Percentiles rank a stretch among this genome's conserved stretches.
Conservation (phyloP, 108 stramenopile genomes). For the Conticribra weissflogii region DNA sequence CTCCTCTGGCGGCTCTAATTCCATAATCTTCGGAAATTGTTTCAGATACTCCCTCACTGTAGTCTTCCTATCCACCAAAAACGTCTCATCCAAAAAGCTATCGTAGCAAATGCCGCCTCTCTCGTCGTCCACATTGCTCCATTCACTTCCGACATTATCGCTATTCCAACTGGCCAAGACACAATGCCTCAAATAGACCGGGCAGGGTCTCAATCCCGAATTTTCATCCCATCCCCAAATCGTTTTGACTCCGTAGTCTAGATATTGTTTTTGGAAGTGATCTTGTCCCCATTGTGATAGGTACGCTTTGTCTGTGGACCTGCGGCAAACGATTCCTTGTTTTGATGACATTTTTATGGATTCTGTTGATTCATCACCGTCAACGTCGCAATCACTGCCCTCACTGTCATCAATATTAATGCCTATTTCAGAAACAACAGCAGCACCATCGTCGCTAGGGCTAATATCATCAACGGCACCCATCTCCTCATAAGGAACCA, state of each 20-base stretch:
- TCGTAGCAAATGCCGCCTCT: constrained; percentile 65
- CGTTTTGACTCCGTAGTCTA: constrained; percentile 60
- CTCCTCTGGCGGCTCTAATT: constrained; percentile 47
- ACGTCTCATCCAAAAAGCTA: constrained; percentile 83
- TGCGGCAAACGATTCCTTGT: constrained; percentile 66
- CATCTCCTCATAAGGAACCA: constrained; percentile 49
- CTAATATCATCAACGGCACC: not conserved
- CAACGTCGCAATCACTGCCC: too few species aligned
- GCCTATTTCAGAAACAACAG: not conserved
- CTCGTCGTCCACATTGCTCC: constrained; percentile 28
- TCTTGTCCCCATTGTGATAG: constrained; percentile 67
- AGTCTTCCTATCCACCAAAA: constrained; percentile 74
- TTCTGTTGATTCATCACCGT: too few species aligned
- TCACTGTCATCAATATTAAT: not conserved
- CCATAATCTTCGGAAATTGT: constrained; percentile 57
- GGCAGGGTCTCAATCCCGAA: constrained; percentile 77
- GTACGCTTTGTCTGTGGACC: constrained; percentile 74
- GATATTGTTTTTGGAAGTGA: constrained; percentile 60
- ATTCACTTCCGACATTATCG: constrained; percentile 1
- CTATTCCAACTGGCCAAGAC: constrained; percentile 63
- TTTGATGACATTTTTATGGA: constrained; percentile 1
- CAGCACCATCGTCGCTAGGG: too few species aligned
- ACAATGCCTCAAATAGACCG: constrained; percentile 88
- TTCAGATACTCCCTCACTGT: constrained; percentile 71
- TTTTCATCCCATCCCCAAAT: constrained; percentile 84